A percentile compares a stretch with the other conserved stretches of the same genome.
phyloP scores from a whole-genome alignment of 129 eudicot genomes.

The Logfia minima region DNA sequence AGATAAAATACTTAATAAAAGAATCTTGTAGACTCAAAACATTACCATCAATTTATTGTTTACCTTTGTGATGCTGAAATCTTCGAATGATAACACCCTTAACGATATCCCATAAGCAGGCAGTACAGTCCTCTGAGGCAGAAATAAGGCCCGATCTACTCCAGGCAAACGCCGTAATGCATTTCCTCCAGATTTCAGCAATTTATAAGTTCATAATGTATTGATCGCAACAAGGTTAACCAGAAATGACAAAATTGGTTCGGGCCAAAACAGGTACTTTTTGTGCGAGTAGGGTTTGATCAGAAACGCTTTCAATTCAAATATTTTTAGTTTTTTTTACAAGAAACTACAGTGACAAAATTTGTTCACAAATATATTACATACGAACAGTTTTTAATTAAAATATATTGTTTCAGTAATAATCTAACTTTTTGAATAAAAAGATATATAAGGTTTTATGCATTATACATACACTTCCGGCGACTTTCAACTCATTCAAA shows the following conservation, averaged over 20 bases:
- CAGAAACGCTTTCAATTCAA: no score
- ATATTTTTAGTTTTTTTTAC: no score
- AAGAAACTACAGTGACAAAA: no score
- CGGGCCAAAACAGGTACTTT: no score
- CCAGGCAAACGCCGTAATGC: conserved; percentile 43
- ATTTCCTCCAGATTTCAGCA: conserved; percentile 28
- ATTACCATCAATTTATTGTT: no score
- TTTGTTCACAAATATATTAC: not conserved
- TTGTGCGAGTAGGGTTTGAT: no score
- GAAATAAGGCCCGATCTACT: conserved; percentile 45
- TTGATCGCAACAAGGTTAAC: not conserved
- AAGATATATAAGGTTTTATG: not conserved
- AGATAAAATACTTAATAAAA: no score
- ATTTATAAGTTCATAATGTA: not conserved
- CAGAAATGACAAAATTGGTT: not conserved
- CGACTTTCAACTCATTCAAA: not conserved
- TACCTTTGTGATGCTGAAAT: conserved; percentile 50
- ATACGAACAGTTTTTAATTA: no score
- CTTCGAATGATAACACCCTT: conserved; percentile 39
- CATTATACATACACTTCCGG: not conserved
- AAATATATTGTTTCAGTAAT: not conserved
- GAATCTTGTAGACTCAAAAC: not conserved
- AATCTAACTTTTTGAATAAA: not conserved
- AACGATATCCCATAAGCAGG: conserved; percentile 48
- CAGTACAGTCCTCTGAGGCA: conserved; percentile 48